phyloP scores from a whole-genome alignment of 2,329 filamentous ascomycete species.

The Verticillium dahliae region DNA sequence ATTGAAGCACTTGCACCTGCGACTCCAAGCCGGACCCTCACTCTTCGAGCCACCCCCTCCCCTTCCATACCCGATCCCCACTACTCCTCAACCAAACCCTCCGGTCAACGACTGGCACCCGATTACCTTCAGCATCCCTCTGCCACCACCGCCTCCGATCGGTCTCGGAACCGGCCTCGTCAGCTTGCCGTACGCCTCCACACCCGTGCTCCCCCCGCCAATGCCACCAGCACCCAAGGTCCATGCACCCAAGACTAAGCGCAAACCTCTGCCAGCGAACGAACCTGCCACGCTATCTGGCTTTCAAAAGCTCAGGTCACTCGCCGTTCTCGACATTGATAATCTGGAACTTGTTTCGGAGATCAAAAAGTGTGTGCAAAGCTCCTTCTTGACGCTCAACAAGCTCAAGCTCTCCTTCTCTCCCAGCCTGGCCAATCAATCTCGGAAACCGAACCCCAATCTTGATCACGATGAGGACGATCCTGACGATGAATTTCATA shows the following conservation, averaged over 20 bases:
- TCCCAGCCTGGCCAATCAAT: constrained; percentile 37
- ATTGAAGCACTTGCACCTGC: constrained; percentile 48
- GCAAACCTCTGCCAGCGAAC: constrained; percentile 23
- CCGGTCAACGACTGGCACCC: constrained; percentile 10
- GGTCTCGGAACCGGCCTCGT: background rate
- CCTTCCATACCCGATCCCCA: constrained; percentile 27
- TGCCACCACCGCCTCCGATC: constrained; percentile 14
- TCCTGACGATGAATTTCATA: constrained; percentile 48
- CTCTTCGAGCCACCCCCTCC: constrained; percentile 44
- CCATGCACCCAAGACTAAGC: constrained; percentile 22
- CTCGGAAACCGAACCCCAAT: constrained; percentile 28
- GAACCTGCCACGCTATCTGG: constrained; percentile 48
- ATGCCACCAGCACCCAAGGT: constrained; percentile 28
- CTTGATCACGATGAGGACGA: constrained; percentile 44
- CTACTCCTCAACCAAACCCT: constrained; percentile 7
- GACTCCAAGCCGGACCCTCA: constrained; percentile 51
- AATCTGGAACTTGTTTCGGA: constrained; percentile 48
- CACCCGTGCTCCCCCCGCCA: constrained; percentile 14
- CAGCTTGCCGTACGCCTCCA: background rate
- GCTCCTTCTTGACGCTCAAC: constrained; percentile 47
- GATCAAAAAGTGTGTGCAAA: constrained; percentile 47
- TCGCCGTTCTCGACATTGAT: constrained; percentile 56
- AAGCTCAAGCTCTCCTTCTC: constrained; percentile 55
- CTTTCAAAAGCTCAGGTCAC: constrained; percentile 46
- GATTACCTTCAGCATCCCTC: constrained; percentile 8